Evolutionary conservation across 768 basidiomycete species (phyloP), one percentile per base, ranked within the genome.

Genomic region (Lactarius hengduanensis): DNA sequence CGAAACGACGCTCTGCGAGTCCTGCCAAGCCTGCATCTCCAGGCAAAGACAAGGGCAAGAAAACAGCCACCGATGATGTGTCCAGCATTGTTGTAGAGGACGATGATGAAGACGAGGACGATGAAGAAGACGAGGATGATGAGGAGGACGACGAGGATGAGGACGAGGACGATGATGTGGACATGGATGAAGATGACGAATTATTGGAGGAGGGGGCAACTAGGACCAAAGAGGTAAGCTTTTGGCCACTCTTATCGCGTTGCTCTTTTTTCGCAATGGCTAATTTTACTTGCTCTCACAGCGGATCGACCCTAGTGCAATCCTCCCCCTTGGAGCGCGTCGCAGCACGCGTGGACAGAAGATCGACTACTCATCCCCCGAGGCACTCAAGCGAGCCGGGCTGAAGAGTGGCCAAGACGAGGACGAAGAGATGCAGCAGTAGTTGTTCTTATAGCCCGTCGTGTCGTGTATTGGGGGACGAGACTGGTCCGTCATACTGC

Each of bases 331-430:
- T 61, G 55, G 55, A 56, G 74, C 79, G 47, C 40, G 47, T 36
- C 83, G 89, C 60, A 87, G 91, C 71, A 91, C 91, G 40, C 89
- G 91, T 53, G 90, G 90, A 43, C 78, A 81, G 36, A 85, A 80
- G 71, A 85, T 94, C 70, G 89, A 94, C 77, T 94, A 94, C 74
- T 84, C 85, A 47, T 91, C 90, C 40, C 70, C 81, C 55, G 91
- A 91, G 72, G 91, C 92, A 2, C 81, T 85, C 59, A 79, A 77
- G 61, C 90, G 87, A 73, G 85, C 82, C 4, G 81, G 80, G 26
- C 72, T 83, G 63, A 73, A 72, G 32, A 76, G 72, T 3, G 67
- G 66, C 7, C 75, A 71, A 7, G 78, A 78, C 0, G 80, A 81
- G 3, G 79, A 80, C 0, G 74, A 76, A 1, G 81, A 79, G 0